Base-by-base conservation (phyloP, 2,329 filamentous ascomycete genomes). In the Colletotrichum spaethianum region DNA sequence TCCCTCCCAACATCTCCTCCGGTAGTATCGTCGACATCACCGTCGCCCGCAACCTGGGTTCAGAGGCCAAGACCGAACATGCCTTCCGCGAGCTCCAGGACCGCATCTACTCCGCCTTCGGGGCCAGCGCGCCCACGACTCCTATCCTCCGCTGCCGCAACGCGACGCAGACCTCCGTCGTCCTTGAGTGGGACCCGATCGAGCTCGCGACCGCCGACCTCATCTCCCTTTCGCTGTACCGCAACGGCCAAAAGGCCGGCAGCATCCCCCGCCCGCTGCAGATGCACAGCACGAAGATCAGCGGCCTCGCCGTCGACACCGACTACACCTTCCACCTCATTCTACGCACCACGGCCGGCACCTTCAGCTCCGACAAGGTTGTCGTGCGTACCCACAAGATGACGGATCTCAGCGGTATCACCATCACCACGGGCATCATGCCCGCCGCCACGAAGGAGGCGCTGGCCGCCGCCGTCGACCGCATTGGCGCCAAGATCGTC, bases 21-120 rank as follows among this genome's bases (percentile, higher is more conserved):
- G 96, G 96, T 77, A 97, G 94, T 81, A 98, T 99, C 79, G 96
- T 99, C 82, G 96, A 99, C 83, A 98, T 99, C 83, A 95, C 94
- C 73, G 96, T 99, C 76, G 88, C 93, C 71, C 94, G 96, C 82
- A 99, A 99, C 84, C 87, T 90, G 77, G 84, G 87, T 65, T 94
- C 95, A 71, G 96, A 99, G 85, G 82, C 88, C 66, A 88, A 91
- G 76, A 90, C 94, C 73, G 91, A 94, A 77, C 88, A 91, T 70
- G 88, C 91, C 74, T 99, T 99, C 87, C 88, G 92, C 75, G 84
- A 90, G 40, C 92, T 99, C n/a, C 96, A 99, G 85, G 91, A 93
- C 78, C 92, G 92, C 77, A 98, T 99, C 85, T 93, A 93, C 83
- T 88, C 89, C 77, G 93, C 93, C 65, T 98, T 98, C 81, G 96